These are phyloP conservation scores for Penicillium psychrosexuale DNA, from an alignment of 2,329 filamentous ascomycete species.

Conservation along the genomic window DNA sequence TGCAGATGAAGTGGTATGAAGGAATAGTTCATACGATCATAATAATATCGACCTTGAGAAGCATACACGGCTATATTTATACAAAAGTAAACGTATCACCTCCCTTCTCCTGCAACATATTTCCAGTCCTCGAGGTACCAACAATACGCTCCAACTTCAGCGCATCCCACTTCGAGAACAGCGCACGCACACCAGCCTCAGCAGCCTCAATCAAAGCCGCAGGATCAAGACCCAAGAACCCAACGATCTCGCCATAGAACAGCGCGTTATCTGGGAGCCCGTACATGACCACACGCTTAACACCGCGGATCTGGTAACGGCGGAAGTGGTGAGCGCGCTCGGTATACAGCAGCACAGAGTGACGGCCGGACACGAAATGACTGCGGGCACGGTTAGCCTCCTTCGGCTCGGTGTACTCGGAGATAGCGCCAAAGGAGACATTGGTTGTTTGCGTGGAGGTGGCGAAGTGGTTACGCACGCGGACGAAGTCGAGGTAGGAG, in stretches of 20 bases:
- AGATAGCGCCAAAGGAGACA: slow-evolving; percentile 74
- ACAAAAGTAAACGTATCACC: slow-evolving; percentile 94
- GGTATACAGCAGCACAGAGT: slow-evolving; percentile 83
- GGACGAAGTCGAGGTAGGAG: slow-evolving; percentile 91
- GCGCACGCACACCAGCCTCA: slow-evolving; percentile 53
- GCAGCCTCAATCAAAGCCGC: slow-evolving; percentile 54
- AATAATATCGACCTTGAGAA: background rate
- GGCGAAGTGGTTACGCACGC: slow-evolving; percentile 87
- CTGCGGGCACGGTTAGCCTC: slow-evolving; percentile 81
- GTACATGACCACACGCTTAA: slow-evolving; percentile 83
- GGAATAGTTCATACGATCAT: background rate
- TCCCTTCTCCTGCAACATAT: slow-evolving; percentile 77
- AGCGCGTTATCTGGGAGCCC: slow-evolving; percentile 80
- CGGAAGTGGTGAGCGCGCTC: slow-evolving; percentile 97
- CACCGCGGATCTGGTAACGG: slow-evolving; percentile 77
- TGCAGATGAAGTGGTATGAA: background rate
- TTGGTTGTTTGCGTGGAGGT: slow-evolving; percentile 58
- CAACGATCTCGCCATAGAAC: slow-evolving; percentile 46
- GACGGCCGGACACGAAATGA: slow-evolving; percentile 79
- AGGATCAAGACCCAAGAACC: slow-evolving; percentile 40
- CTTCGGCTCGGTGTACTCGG: slow-evolving; percentile 77
- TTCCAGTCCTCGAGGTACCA: slow-evolving; percentile 73
- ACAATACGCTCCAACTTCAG: slow-evolving; percentile 86
- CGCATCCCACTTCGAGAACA: slow-evolving; percentile 88
- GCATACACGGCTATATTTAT: slow-evolving; percentile 43